Base-by-base conservation (phyloP, 2,329 filamentous ascomycete species). In the Calonectria leucothoes region DNA sequence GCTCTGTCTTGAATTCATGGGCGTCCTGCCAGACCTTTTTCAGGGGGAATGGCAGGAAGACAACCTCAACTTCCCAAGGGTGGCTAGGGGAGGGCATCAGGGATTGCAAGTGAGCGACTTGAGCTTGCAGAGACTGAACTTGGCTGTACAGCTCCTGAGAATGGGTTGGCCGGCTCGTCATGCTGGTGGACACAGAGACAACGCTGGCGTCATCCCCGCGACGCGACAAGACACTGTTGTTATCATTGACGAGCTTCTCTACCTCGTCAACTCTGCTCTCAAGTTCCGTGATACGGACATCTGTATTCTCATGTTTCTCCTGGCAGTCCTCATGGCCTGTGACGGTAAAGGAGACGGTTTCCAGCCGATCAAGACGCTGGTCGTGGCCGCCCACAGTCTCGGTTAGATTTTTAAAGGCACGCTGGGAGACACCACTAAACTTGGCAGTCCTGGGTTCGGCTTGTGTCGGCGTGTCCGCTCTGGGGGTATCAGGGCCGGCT, bases 11-110 rank as follows among this genome's bases (percentile, higher is more conserved):
- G 80, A 91, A 90, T 3, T 90, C 86, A 73, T 85, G 81, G 5
- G 86, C 82, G 55, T 86, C 85, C 72, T 89, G 85, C 90, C 90
- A 92, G 7, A 92, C 78, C 27, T 86, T 88, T 76, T 88, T 90
- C 8, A 92, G 83, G 1, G 89, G 87, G 82, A 94, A 96, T 1
- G 94, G 94, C 10, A 96, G 82, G 71, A 95, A 91, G 1, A 96
- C 91, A 6, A 96, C 92, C 80, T 96, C 94, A 2, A 96, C 86
- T 76, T 94, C 90, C 93, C 94, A 95, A 0, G 94, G 93, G 49
- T 90, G 87, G 51, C 85, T 83, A 33, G 87, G 86, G 0, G 93
- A 91, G n/a, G 94, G 93, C 35, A 91, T 83, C 12, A 89, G 85
- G 7, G 88, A 88, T 81, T 94, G 92, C 12, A 94, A 86, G 52